Base-by-base conservation (phyloP, 441 rosid genomes). In the Metrosideros polymorpha region DNA sequence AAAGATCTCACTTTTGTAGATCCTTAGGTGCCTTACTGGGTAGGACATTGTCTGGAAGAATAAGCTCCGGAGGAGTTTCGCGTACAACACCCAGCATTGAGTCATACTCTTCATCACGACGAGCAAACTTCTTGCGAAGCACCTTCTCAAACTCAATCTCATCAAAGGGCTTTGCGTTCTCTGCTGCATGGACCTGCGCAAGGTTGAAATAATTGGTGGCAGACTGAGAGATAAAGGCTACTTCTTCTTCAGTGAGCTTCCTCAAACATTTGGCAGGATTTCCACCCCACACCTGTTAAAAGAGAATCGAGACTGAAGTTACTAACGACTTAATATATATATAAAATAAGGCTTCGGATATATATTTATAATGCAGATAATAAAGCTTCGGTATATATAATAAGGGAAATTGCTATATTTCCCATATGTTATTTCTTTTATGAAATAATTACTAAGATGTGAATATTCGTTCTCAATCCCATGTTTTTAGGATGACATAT, bases 231-330 rank as follows among this genome's bases (percentile, higher is more conserved):
- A 96, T 92, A 87, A 96, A 96, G 76, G 94, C 91, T 66, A 89
- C 91, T 91, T 97, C 99, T 86, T 92, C 93, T 42, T 91, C 94
- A 25, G 92, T 92, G 84, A 97, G 95, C 94, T 96, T 96, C 88
- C 99, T 92, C 88, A 96, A 92, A 88, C 96, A 97, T 91, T 89
- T 95, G 82, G 99, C 99, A 27, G 99, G 99, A 89, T 97, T 97
- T 85, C 99, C 99, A 92, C 96, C 99, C 99, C 98, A 97, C 25
- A 97, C 94, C 99, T 97, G 94, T 84, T 52, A 55, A 83, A n/a
- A 85, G 14, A 83, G 25, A 82, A 75, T 14, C 43, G 9, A 76
- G 45, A 76, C 52, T 83, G 49, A 43, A 52, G 42, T 54, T 55
- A 19, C 87, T n/a, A 75, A 14, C 24, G 25, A 19, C 35, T n/a